Evolutionary conservation across 2,329 filamentous ascomycete genomes (phyloP).

Genomic region (Fusarium succisae): DNA sequence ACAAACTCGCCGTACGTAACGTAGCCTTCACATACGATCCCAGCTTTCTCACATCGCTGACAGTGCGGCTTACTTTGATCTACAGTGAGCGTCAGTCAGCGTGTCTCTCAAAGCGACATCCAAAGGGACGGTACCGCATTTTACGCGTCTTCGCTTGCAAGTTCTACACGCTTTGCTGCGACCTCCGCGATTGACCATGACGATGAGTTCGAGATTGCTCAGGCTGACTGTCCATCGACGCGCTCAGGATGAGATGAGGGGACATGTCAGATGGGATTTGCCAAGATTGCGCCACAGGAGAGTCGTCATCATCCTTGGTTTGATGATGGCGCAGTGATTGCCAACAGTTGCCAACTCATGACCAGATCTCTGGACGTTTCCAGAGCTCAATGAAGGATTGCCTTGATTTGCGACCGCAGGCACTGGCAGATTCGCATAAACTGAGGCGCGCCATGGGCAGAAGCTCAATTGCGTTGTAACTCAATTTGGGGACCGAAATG

Average conservation of each 20-base stretch:
- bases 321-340: not conserved
- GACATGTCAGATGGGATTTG: constrained; percentile 6
- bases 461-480: fast-evolving
- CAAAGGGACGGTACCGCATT: constrained; percentile 4
- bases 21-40: constrained; percentile 4
- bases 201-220: not conserved
- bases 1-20: constrained; percentile 1
- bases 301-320: constrained; percentile 8
- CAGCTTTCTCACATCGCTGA: constrained; percentile 6
- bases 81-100: not conserved
- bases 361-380: not conserved
- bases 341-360: not conserved
- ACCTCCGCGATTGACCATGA: constrained; percentile 21
- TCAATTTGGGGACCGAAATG: not conserved
- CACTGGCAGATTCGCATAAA: not conserved
- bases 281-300: constrained; percentile 19
- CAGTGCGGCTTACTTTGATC: constrained; percentile 17
- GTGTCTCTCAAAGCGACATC: no score
- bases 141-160: constrained; percentile 22
- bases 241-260: not conserved
- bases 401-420: not conserved
- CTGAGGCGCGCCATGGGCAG: not conserved
- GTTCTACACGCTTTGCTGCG: constrained; percentile 23
- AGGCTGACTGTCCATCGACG: no score
- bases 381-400: not conserved